These are phyloP conservation scores for Sporisorium iseilematis-ciliati DNA, from an alignment of 1,284 basidiomycete genomes.

Conservation along the genomic window DNA sequence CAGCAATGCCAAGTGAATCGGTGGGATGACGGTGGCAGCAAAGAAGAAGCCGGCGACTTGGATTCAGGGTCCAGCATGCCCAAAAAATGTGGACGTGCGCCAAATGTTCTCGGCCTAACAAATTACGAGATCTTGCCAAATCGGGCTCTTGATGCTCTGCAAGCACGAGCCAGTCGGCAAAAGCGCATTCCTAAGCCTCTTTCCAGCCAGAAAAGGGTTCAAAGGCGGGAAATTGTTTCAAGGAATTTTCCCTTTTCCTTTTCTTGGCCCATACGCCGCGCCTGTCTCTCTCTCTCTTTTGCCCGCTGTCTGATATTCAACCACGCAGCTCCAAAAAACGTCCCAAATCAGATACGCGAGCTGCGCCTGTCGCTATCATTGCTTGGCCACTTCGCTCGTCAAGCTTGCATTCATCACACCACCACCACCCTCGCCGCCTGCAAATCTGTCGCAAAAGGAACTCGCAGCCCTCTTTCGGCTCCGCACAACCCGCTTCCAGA, in stretches of 20 bases:
- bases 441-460: too few species aligned
- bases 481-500: too few species aligned
- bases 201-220: background rate
- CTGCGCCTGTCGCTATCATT: background rate
- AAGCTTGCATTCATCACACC: background rate
- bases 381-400: too few species aligned
- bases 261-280: background rate
- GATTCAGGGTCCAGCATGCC: constrained; percentile 1
- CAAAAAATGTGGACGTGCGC: background rate
- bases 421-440: background rate
- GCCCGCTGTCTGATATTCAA: background rate
- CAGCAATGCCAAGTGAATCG: background rate
- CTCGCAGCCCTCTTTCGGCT: too few species aligned
- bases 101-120: background rate
- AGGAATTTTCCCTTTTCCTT: background rate
- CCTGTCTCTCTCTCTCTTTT: background rate
- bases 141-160: background rate
- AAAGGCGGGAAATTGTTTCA: too few species aligned
- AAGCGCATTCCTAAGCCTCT: constrained; percentile 15
- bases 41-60: background rate
- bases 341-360: constrained; percentile 2
- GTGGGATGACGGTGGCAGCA: background rate
- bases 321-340: background rate
- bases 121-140: background rate
- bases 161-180: constrained; percentile 11